These are phyloP conservation scores for Leccinum pellstonianum DNA, from an alignment of 768 basidiomycete species.

Conservation along the genomic window DNA sequence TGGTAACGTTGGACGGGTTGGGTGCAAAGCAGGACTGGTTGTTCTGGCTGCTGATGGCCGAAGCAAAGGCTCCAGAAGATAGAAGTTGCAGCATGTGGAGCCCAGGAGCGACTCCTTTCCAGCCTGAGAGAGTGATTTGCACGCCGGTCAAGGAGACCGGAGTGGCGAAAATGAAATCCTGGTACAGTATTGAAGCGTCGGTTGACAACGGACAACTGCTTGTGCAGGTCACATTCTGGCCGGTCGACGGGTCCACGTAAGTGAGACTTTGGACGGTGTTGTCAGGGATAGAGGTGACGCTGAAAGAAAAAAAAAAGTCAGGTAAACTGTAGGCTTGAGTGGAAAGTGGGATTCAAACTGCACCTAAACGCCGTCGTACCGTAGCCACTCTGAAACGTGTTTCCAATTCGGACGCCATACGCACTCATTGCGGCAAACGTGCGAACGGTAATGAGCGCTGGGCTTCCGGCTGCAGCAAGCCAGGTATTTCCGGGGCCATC, in stretches of 20 bases:
- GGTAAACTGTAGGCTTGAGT: conserved; percentile 1
- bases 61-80: conserved; percentile 88
- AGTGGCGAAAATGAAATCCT: conserved; percentile 85
- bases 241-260: conserved; percentile 74
- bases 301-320: conserved; percentile 31
- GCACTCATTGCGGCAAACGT: conserved; percentile 73
- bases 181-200: conserved; percentile 75
- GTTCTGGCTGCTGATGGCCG: conserved; percentile 62
- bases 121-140: conserved; percentile 76
- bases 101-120: conserved; percentile 74
- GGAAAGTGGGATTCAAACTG: not conserved
- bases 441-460: conserved; percentile 73
- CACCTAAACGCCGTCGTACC: conserved; percentile 91
- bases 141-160: conserved; percentile 79
- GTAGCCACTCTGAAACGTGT: conserved; percentile 78
- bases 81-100: conserved; percentile 91
- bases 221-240: conserved; percentile 75
- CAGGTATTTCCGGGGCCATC: conserved; percentile 82
- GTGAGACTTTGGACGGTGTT: conserved; percentile 75
- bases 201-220: conserved; percentile 76
- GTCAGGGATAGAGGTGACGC: conserved; percentile 86
- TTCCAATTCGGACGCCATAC: conserved; percentile 84
- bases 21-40: conserved; percentile 75
- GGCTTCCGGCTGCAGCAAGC: conserved; percentile 72
- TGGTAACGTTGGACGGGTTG: conserved; percentile 62